Percentiles rank a stretch among this genome's conserved stretches.
These are phyloP conservation scores for Xerocomus amazonicus DNA, from an alignment of 1,284 basidiomycete genomes.

Conservation along the genomic window DNA sequence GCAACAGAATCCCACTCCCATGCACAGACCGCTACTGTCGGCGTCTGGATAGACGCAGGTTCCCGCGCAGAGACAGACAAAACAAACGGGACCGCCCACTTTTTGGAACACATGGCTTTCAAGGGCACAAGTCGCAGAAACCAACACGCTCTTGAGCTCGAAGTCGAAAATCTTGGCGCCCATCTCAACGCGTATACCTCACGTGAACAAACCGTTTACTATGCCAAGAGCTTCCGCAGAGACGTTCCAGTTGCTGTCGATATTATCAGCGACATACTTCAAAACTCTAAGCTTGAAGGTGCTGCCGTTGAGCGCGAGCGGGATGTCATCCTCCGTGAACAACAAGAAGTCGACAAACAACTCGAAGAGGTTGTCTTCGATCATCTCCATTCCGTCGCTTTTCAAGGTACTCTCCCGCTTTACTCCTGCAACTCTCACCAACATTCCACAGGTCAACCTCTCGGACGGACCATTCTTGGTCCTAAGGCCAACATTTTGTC, in stretches of 20 bases:
- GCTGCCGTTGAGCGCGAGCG: slow-evolving; percentile 93
- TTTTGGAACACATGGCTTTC: slow-evolving; percentile 97
- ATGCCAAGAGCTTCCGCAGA: slow-evolving; percentile 98
- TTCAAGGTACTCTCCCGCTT: slow-evolving; percentile 65
- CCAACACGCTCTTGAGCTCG: slow-evolving; percentile 92
- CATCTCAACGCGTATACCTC: slow-evolving; percentile 99
- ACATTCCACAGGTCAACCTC: slow-evolving; percentile 69
- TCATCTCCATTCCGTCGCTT: slow-evolving; percentile 95
- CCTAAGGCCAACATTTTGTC: slow-evolving; percentile 97
- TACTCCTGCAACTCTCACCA: slow-evolving; percentile 9
- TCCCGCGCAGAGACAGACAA: slow-evolving; percentile 93
- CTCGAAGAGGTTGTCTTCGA: slow-evolving; percentile 98
- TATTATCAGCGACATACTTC: slow-evolving; percentile 97
- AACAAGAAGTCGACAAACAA: slow-evolving; percentile 99
- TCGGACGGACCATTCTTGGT: slow-evolving; percentile 97
- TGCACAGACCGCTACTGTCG: slow-evolving; percentile 97
- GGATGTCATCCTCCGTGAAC: slow-evolving; percentile 95
- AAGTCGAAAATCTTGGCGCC: slow-evolving; percentile 97
- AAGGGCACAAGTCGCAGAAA: slow-evolving; percentile 91
- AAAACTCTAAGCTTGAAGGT: slow-evolving; percentile 93
- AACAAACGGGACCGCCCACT: slow-evolving; percentile 97
- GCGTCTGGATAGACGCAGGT: slow-evolving; percentile 99
- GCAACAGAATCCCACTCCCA: slow-evolving; percentile 90
- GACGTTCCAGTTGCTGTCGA: slow-evolving; percentile 91
- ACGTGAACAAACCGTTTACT: slow-evolving; percentile 98